Evolutionary conservation across 179 eudicot species (phyloP).

Genomic region (Dionaea muscipula): DNA sequence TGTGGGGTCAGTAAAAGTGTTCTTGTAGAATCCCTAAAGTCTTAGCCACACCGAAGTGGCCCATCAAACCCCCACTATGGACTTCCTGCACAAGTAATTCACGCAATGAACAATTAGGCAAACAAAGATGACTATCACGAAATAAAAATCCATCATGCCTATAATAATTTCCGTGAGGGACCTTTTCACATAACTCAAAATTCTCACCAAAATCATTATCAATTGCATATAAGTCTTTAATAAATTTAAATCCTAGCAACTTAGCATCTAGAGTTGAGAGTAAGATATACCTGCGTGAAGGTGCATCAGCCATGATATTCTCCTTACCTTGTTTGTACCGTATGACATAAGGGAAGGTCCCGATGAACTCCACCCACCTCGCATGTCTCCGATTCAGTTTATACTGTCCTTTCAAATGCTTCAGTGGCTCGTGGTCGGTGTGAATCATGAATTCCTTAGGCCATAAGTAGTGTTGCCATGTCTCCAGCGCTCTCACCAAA

Average conservation of each 20-base stretch:
- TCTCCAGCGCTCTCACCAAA: neutral
- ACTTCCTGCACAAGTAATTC: conserved; percentile 4
- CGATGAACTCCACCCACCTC: neutral
- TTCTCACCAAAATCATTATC: too few relatives aligned
- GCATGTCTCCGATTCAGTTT: neutral
- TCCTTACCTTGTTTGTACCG: neutral
- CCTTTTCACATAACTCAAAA: too few relatives aligned
- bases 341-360: neutral
- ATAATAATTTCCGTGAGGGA: too few relatives aligned
- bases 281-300: neutral
- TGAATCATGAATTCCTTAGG: neutral
- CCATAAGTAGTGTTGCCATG: conserved; percentile 2
- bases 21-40: too few relatives aligned
- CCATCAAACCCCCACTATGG: too few relatives aligned
- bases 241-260: neutral
- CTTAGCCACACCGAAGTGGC: neutral
- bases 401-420: neutral
- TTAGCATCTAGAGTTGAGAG: neutral
- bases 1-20: too few relatives aligned
- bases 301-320: neutral
- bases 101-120: neutral
- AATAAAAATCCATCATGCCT: too few relatives aligned
- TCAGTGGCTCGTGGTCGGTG: neutral
- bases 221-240: neutral
- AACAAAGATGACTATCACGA: too few relatives aligned